Evolutionary conservation across 1,284 basidiomycete genomes (phyloP).

Genomic region (Fomitopsis pinicola): DNA sequence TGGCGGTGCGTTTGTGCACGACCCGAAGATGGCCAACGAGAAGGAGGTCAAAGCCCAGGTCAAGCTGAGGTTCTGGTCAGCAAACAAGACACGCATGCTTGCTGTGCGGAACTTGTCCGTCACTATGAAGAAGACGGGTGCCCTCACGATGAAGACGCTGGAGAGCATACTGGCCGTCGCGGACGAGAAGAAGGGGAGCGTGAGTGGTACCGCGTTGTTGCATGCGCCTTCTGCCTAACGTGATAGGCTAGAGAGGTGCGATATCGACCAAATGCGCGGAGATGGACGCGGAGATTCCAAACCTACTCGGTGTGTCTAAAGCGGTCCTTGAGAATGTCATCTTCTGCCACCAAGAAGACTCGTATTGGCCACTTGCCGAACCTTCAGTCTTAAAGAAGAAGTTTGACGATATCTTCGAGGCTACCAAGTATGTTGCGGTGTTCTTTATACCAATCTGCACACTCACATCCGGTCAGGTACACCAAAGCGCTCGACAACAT

Average conservation of each 20-base stretch:
- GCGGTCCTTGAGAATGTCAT: constrained; percentile 98
- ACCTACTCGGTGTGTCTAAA: constrained; percentile 92
- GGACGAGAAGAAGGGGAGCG: constrained; percentile 74
- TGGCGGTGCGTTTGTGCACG: constrained; percentile 96
- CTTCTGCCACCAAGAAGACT: constrained; percentile 99
- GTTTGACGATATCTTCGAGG: constrained; percentile 99
- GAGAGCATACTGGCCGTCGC: constrained; percentile 86
- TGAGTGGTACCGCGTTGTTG: constrained; percentile 29
- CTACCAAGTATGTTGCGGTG: constrained; percentile 67
- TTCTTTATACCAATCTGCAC: constrained; percentile 2
- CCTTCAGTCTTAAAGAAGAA: constrained; percentile 94
- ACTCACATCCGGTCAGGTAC: constrained; percentile 52
- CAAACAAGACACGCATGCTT: constrained; percentile 87
- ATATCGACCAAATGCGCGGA: constrained; percentile 97
- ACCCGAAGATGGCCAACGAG: constrained; percentile 98
- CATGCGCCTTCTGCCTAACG: too few relatives aligned
- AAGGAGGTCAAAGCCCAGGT: constrained; percentile 99
- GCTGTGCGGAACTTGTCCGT: constrained; percentile 92
- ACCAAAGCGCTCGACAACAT: constrained; percentile 97
- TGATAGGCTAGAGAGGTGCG: constrained; percentile 58
- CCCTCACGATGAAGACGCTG: constrained; percentile 95
- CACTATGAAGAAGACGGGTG: constrained; percentile 84
- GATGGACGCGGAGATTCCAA: constrained; percentile 92
- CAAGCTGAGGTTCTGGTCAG: constrained; percentile 88
- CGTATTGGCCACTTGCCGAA: constrained; percentile 96